Evolutionary conservation across 495 filamentous ascomycete genomes (phyloP), one percentile per base, ranked within the genome.

Genomic region (Neurospora tetrasperma): DNA sequence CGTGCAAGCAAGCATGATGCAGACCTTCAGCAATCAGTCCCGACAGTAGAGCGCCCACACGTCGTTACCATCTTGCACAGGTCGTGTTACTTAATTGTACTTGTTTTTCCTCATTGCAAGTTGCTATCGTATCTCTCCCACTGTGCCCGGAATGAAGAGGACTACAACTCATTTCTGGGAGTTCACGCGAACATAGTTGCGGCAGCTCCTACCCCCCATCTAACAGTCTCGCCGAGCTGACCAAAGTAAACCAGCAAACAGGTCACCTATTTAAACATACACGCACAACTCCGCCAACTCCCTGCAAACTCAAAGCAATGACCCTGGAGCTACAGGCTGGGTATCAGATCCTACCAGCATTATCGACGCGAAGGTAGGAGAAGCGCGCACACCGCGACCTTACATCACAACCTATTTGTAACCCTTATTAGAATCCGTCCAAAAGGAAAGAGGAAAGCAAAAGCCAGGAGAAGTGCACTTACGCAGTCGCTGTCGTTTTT

Each of bases 401-500:
- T 66, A 79, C 75, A 79, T 79, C 18, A 76, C 73, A 73, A 78
- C 72, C 76, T 78, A 27, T 23, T 40, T 8, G 23, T 3, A 72
- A 14, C 35, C 35, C 4, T 7, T 18, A 54, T 76, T 71, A 78
- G 76, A 10, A 69, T n/a, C 59, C 43, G 9, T 54, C 3, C 35
- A 4, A 71, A 48, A 70, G 74, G 5, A 38, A 38, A 38, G 5
- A 6, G 4, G 5, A 38, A 38, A 38, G 35, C 48, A 12, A 6
- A 66, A 10, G 18, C 69, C 18, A 72, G 3, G 10, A 10, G 5
- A 62, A 14, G 43, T 20, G 44, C 48, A 81, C 94, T 89, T 90
- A 97, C 96, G 82, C 96, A 99, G 81, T 98, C 95, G 74, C 87
- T 87, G 42, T 97, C 92, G 73, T 91, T 87, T 80, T 93, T 92